Percentiles rank a stretch among this genome's conserved stretches.
Conservation (phyloP, 176 grass and related monocot genomes). For the Otatea glauca region DNA sequence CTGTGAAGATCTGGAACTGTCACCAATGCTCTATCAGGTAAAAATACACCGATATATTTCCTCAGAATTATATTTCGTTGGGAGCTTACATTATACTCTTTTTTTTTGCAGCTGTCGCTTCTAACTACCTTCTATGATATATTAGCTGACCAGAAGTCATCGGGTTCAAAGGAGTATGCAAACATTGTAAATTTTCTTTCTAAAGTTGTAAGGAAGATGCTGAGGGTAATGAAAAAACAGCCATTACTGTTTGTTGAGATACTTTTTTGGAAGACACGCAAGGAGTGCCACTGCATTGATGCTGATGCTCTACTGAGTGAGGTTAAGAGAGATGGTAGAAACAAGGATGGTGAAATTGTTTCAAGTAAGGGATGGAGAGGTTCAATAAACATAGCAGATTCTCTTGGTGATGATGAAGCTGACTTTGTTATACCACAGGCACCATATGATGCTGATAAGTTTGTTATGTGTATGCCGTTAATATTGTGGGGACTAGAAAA, state of each 20-base stretch:
- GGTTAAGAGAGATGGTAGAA: conserved; percentile 58
- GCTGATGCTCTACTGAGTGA: conserved; percentile 71
- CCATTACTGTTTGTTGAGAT: conserved; percentile 91
- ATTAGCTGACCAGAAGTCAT: conserved; percentile 75
- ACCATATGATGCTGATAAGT: conserved; percentile 64
- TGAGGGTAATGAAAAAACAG: conserved; percentile 79
- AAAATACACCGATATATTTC: conserved; percentile 33
- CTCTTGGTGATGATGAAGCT: conserved; percentile 96
- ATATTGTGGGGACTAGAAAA: conserved; percentile 7
- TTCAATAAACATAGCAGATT: conserved; percentile 85
- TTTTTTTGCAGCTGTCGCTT: conserved; percentile 81
- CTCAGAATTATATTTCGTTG: conserved; percentile 21
- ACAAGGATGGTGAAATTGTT: conserved; percentile 46
- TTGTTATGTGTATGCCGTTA: conserved; percentile 25
- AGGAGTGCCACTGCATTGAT: conserved; percentile 86
- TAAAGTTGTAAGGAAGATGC: conserved; percentile 88
- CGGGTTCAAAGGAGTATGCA: conserved; percentile 67
- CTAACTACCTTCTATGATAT: conserved; percentile 85
- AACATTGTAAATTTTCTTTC: conserved; percentile 90
- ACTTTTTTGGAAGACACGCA: conserved; percentile 94
- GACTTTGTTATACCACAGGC: conserved; percentile 66
- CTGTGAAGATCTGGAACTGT: conserved; percentile 86
- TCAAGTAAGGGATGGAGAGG: conserved; percentile 50
- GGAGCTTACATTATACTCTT: conserved; percentile 31
- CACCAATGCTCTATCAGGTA: conserved; percentile 98